phyloP scores from a whole-genome alignment of 495 filamentous ascomycete genomes.

The Neurospora hispaniola region DNA sequence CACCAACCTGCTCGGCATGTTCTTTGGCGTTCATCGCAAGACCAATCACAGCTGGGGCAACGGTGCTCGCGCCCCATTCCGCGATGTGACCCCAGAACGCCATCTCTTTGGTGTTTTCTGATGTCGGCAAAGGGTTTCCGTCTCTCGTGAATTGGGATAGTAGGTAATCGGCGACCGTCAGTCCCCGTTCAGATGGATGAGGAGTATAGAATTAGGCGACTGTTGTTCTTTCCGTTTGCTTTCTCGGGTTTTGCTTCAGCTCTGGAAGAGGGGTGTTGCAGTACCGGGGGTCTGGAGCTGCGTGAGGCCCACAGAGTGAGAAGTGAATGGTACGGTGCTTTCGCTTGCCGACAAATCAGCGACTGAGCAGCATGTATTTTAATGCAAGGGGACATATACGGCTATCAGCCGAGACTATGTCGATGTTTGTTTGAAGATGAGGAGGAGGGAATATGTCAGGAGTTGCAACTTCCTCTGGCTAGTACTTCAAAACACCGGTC shows the following conservation, averaged over 20 bases:
- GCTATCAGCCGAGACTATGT: rapidly evolving
- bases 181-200: not conserved
- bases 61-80: not conserved
- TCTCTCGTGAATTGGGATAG: no score
- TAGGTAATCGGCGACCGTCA: no score
- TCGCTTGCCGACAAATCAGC: not conserved
- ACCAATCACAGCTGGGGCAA: not conserved
- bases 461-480: rapidly evolving
- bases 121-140: not conserved
- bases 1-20: not conserved
- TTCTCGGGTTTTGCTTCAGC: not conserved
- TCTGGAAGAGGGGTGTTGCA: not conserved
- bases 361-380: rapidly evolving
- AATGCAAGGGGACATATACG: not conserved
- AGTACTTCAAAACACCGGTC: rapidly evolving
- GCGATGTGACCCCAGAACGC: not conserved
- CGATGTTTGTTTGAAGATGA: not conserved
- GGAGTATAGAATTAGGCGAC: not conserved
- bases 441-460: rapidly evolving
- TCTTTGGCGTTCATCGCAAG: not conserved
- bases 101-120: not conserved
- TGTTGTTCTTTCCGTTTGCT: not conserved
- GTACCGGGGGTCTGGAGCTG: not conserved
- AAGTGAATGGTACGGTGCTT: not conserved
- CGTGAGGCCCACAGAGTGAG: not conserved